phyloP scores from a whole-genome alignment of 148 eudicot species.

The Amaranthus hypochondriacus region DNA sequence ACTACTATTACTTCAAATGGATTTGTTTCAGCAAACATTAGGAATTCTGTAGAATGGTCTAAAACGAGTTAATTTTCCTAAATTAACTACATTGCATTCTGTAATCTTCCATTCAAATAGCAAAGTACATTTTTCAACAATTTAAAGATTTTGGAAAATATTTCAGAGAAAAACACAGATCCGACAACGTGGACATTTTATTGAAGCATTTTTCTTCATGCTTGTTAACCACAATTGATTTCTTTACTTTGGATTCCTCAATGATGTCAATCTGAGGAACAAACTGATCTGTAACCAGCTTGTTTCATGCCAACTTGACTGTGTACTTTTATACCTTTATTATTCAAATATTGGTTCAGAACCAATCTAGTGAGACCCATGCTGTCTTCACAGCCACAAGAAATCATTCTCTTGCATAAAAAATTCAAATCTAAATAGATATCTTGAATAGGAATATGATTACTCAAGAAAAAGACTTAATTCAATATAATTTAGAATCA shows the following conservation, averaged over 20 bases:
- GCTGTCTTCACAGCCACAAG: neutral
- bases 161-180: no score
- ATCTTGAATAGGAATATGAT: neutral
- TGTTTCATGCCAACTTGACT: neutral
- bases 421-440: neutral
- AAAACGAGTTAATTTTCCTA: no score
- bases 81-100: no score
- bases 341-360: neutral
- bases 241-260: neutral
- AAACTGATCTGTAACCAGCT: neutral
- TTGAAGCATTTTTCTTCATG: no score
- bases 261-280: neutral
- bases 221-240: neutral
- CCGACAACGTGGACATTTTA: no score
- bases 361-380: neutral
- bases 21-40: no score
- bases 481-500: conserved; percentile 22
- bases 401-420: no score
- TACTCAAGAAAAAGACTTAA: neutral
- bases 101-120: no score
- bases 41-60: no score
- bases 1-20: no score
- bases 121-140: no score
- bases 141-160: no score
- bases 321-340: neutral